These are phyloP conservation scores for Spergularia azorica DNA, from an alignment of 179 eudicot species.

Conservation along the genomic window DNA sequence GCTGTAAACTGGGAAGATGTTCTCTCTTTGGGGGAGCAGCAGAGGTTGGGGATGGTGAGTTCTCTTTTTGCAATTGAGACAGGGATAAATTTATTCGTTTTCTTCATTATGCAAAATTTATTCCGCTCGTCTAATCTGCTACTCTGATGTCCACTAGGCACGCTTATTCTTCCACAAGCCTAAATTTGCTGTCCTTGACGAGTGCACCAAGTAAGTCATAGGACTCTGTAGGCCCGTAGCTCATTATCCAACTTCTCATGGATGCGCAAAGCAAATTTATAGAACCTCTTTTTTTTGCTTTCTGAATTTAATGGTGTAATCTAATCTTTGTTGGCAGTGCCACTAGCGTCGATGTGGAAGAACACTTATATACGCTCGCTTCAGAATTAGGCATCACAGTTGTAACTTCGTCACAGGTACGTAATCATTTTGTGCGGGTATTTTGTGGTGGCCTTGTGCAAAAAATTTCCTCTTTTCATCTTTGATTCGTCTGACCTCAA, in stretches of 20 bases:
- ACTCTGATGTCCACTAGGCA: slow-evolving; percentile 53
- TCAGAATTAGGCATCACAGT: slow-evolving; percentile 70
- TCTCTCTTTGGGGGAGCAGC: slow-evolving; percentile 90
- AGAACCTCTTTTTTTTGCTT: not conserved
- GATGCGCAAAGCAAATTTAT: not conserved
- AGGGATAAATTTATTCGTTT: too few relatives aligned
- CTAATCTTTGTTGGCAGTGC: slow-evolving; percentile 51
- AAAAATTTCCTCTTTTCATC: not conserved
- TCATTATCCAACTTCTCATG: not conserved
- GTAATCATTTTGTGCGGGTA: slow-evolving; percentile 6
- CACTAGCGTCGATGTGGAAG: slow-evolving; percentile 97
- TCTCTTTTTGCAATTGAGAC: not conserved
- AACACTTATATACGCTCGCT: slow-evolving; percentile 88
- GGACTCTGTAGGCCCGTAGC: too few relatives aligned
- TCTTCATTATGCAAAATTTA: not conserved
- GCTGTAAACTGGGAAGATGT: slow-evolving; percentile 93
- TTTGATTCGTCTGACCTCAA: too few relatives aligned
- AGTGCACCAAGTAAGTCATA: slow-evolving; percentile 85
- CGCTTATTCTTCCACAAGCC: slow-evolving; percentile 99
- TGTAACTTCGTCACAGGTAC: slow-evolving; percentile 91
- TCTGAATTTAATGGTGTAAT: not conserved
- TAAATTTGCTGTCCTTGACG: slow-evolving; percentile 87
- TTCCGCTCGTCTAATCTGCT: slow-evolving; percentile 10
- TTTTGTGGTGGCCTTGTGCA: not conserved
- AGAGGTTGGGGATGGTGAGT: slow-evolving; percentile 93